Evolutionary conservation across 1,284 basidiomycete species (phyloP).

Genomic region (Ceratobasidium sp.): DNA sequence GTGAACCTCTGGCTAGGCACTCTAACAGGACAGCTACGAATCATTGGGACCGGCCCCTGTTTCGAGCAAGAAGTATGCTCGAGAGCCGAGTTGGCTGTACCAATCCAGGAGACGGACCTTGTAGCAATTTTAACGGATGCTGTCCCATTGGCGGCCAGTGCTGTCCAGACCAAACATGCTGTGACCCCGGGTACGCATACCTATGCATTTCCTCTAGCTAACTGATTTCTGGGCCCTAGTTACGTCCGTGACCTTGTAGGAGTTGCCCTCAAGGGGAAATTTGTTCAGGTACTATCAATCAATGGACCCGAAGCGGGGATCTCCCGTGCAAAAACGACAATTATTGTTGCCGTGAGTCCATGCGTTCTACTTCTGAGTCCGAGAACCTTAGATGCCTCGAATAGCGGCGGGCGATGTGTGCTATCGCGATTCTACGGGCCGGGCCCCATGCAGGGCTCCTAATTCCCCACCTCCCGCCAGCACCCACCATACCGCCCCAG

Average conservation of each 20-base stretch:
- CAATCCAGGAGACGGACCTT: conserved; percentile 23
- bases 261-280: conserved; percentile 38
- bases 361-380: background rate
- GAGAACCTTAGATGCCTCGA: background rate
- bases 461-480: background rate
- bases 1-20: background rate
- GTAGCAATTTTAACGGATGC: conserved; percentile 16
- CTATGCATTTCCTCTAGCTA: background rate
- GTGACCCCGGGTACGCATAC: background rate
- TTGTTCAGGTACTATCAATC: background rate
- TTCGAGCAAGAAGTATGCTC: background rate
- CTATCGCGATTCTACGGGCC: conserved; percentile 25
- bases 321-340: conserved; percentile 32
- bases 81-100: background rate
- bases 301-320: conserved; percentile 26
- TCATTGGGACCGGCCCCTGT: background rate
- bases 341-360: conserved; percentile 43
- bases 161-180: conserved; percentile 34
- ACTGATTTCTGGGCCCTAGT: background rate
- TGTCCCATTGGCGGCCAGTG: conserved; percentile 44
- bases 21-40: background rate
- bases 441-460: conserved; percentile 4
- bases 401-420: conserved; percentile 19
- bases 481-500: background rate
- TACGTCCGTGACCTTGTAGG: conserved; percentile 19